Base-by-base conservation (phyloP, 805 yeast species). In the Cyberlindnera lachancei region DNA sequence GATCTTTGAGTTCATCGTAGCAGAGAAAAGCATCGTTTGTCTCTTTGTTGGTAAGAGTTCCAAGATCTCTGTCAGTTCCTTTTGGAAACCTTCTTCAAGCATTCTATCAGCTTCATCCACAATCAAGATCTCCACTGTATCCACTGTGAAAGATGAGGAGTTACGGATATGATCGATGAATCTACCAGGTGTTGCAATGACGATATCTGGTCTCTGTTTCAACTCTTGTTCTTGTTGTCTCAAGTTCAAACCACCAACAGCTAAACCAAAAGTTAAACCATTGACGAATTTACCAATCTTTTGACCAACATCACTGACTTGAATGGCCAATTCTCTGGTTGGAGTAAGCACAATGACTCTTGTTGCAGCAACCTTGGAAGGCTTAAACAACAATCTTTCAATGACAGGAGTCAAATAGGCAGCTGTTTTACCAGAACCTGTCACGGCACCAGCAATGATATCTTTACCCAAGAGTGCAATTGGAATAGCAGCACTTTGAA, bases 341-440 rank as follows among this genome's bases (percentile, higher is more conserved):
- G 99, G 99, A 0, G 96, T 74, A 38, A 92, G 64, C 7, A 92
- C 84, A 25, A 92, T 71, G 14, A 92, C 98, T 55, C 96, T 73
- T 2, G 97, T 88, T 1, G 94, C 73, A 1, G 96, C 80, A 5
- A 83, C 62, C 50, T 83, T 83, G 33, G 84, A 69, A 10, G 97
- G 96, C 48, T 92, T 84, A 61, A 79, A 90, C 19, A 92, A 61
- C 22, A 92, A 66, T 61, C 99, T 77, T 61, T 92, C 98, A 39
- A 92, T 75, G 27, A 88, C 85, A 11, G 98, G 98, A 34, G 92
- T 82, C 80, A 92, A 79, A 55, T 86, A 92, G 1, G 99, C 99
- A 3, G 96, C 98, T 16, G 99, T 92, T 58, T 92, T 92, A 72
- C 99, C 99, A 15, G 97, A 90, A 64, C 99, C 99, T 5, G 99